Percentiles rank a stretch among this genome's conserved stretches.
Evolutionary conservation across 164 flowering plant species (phyloP).

Genomic region (Sextonia rubra): DNA sequence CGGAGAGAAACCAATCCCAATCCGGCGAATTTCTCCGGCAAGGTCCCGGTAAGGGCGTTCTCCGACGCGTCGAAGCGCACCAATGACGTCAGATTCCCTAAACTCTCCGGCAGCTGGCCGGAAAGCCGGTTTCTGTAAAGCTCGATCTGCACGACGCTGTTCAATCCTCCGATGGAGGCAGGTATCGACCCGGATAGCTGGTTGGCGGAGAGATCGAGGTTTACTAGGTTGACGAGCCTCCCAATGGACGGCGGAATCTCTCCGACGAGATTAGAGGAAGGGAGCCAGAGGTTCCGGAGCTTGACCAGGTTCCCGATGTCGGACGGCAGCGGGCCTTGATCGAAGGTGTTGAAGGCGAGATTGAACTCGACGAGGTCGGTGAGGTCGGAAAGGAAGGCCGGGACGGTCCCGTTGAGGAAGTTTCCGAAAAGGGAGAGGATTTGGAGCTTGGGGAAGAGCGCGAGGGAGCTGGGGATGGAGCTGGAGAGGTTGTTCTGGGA

Average conservation of each 20-base stretch:
- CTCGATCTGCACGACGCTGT: conserved; percentile 33
- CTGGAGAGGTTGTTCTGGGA: conserved; percentile 56
- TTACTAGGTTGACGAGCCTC: conserved; percentile 25
- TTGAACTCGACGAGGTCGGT: conserved; percentile 36
- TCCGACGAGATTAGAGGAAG: conserved; percentile 40
- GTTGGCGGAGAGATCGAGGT: conserved; percentile 50
- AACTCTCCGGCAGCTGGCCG: conserved; percentile 54
- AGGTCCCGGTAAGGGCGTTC: conserved; percentile 50
- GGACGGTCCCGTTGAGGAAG: conserved; percentile 50
- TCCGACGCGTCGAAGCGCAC: conserved; percentile 45
- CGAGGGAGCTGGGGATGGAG: conserved; percentile 48
- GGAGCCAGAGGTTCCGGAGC: conserved; percentile 40
- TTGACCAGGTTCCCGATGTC: conserved; percentile 55
- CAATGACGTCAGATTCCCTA: conserved; percentile 39
- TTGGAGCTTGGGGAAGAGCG: conserved; percentile 38
- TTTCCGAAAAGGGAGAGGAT: conserved; percentile 32
- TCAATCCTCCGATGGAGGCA: conserved; percentile 34
- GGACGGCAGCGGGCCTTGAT: conserved; percentile 35
- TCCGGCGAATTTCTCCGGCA: conserved; percentile 47
- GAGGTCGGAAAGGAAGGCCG: conserved; percentile 46
- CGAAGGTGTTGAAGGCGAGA: conserved; percentile 41
- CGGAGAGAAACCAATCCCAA: conserved; percentile 38
- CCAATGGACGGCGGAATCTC: conserved; percentile 52
- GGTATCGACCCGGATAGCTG: conserved; percentile 52
- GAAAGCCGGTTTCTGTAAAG: conserved; percentile 42